Evolutionary conservation across 441 rosid species (phyloP).

Genomic region (Gossypium laxum): DNA sequence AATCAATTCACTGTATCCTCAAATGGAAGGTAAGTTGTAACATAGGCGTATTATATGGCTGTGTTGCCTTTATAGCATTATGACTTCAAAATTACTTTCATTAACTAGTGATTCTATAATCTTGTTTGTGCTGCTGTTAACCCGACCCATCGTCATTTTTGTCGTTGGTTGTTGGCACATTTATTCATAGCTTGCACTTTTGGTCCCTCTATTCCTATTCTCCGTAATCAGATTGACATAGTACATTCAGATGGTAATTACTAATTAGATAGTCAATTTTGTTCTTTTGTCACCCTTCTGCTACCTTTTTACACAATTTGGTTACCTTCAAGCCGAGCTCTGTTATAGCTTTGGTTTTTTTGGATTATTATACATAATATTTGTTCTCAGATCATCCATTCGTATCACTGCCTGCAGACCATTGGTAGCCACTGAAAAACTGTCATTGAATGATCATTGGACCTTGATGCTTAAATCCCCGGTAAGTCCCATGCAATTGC

Average conservation of each 20-base stretch:
- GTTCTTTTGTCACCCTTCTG: neutral
- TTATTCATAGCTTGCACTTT: neutral
- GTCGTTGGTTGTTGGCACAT: neutral
- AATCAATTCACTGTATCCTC: conserved; percentile 31
- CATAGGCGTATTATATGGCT: neutral
- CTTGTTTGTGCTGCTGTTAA: neutral
- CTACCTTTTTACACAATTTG: neutral
- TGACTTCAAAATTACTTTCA: neutral
- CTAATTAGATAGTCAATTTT: neutral
- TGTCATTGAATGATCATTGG: conserved; percentile 14
- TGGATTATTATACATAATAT: neutral
- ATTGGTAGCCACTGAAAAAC: conserved; percentile 25
- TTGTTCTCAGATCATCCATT: neutral
- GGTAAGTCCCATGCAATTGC: conserved; percentile 15
- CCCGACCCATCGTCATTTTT: neutral
- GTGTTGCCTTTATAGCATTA: neutral
- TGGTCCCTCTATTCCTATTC: neutral
- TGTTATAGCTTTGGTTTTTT: neutral
- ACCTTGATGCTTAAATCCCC: conserved; percentile 17
- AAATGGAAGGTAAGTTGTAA: conserved; percentile 31
- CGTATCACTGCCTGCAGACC: conserved; percentile 30
- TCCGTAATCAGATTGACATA: neutral
- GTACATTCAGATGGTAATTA: neutral
- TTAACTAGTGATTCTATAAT: neutral
- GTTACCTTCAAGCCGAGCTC: neutral